Base-by-base conservation (phyloP, 345 rosid species). In the Raphanus sativus region DNA sequence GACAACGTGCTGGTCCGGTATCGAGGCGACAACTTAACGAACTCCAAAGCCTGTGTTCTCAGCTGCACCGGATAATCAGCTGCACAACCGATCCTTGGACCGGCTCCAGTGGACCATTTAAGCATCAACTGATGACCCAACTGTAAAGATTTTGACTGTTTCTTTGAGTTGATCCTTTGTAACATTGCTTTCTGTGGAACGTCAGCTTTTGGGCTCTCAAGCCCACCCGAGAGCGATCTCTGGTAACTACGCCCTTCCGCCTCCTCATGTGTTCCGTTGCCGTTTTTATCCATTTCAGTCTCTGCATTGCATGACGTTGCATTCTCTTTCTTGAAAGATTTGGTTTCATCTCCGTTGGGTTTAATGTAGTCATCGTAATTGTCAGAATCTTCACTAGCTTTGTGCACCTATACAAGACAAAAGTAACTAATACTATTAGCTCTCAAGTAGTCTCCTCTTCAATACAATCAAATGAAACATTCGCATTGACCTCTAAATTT, bases 31-130 rank as follows among this genome's bases (percentile, higher is more conserved):
- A 90, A 86, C 76, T 80, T 79, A 56, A 94, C 97, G 16, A 87
- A 85, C 85, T 90, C 94, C 68, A 92, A 73, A 50, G 98, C 98
- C 78, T 92, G 97, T n/a, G 75, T 63, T 75, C 99, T 83, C 38
- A 94, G 80, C 75, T 90, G 86, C 4, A 81, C 70, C 0, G 99
- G 97, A 76, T 92, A 94, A 81, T 94, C 99, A 0, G 97, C 98
- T 55, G 89, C 89, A 69, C 98, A 94, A 13, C 93, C 98, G 10
- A 87, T 87, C 70, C 94, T 85, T 17, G 96, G 98, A 55, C 96
- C 94, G 10, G 87, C 93, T 34, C 96, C 94, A 0, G 93, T 88
- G 12, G 97, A 83, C 98, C 98, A 94, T 79, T 87, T 90, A 63
- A 81, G 85, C 7, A 93, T 75, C 62, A 94, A 82, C 63, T 94